These are phyloP conservation scores for Phytophthora syringae DNA, from an alignment of 352 stramenopile genomes.

Conservation along the genomic window DNA sequence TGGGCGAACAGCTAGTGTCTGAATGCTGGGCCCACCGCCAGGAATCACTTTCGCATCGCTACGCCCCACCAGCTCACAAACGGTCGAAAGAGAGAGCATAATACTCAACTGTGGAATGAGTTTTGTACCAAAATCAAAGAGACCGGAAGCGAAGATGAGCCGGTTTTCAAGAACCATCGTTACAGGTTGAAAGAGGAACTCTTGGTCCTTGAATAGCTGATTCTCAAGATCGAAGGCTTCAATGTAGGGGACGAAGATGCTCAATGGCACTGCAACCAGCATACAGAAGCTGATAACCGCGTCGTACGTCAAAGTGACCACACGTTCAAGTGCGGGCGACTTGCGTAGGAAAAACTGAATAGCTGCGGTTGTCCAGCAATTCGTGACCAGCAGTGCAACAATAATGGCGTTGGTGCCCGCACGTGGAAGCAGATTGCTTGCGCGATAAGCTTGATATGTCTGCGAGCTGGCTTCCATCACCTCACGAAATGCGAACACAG, in stretches of 20 bases:
- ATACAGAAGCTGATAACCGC: slow-evolving; percentile 25
- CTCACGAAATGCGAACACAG: slow-evolving; percentile 24
- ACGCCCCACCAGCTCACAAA: slow-evolving; percentile 9
- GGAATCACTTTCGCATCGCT: slow-evolving; percentile 8
- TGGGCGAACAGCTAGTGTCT: slow-evolving; percentile 2
- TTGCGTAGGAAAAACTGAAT: slow-evolving; percentile 25
- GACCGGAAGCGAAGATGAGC: slow-evolving; percentile 14
- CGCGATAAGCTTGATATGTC: slow-evolving; percentile 37
- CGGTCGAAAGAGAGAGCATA: slow-evolving; percentile 13
- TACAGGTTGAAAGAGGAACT: slow-evolving; percentile 8
- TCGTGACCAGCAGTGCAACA: slow-evolving; percentile 24
- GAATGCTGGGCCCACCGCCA: not conserved
- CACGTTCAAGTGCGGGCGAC: slow-evolving; percentile 14
- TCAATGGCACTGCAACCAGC: slow-evolving; percentile 15
- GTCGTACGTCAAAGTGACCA: slow-evolving; percentile 18
- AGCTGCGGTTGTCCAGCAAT: slow-evolving; percentile 31
- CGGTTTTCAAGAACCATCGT: slow-evolving; percentile 13
- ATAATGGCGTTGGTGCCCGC: slow-evolving; percentile 16
- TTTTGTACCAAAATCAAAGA: slow-evolving; percentile 21
- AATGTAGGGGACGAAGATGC: slow-evolving; percentile 29
- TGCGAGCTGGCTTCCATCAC: slow-evolving; percentile 29
- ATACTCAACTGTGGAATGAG: slow-evolving; percentile 28
- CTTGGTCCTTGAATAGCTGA: slow-evolving; percentile 5
- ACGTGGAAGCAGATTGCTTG: slow-evolving; percentile 23
- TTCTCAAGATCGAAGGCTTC: slow-evolving; percentile 17